Evolutionary conservation across 305 asterid genomes (phyloP), one percentile per base, ranked within the genome.

Genomic region (Salvia sclarea): DNA sequence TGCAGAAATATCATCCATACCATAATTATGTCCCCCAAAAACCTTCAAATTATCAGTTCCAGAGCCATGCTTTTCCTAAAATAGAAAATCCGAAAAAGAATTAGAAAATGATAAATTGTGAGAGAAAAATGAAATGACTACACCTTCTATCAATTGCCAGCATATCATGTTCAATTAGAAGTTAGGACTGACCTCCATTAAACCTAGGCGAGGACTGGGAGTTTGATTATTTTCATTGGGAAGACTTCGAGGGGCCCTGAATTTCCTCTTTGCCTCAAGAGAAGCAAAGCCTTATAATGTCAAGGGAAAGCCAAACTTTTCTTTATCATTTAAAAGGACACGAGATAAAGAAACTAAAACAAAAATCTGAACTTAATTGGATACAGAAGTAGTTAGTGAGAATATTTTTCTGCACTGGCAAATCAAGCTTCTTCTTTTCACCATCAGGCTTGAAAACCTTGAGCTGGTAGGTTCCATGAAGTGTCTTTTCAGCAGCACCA

Each of bases 301-400:
- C 81, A 86, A 92, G 90, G 85, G 24, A 50, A 79, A 68, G 64
- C 66, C 4, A 28, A 21, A 54, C 30, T 40, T 31, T 38, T 14
- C 14, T 40, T 31, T 28, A 50, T 24, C 24, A 60, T 75, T 37
- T 52, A 18, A 28, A 17, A n/a, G 58, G 37, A 14, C 21, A 63
- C 11, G 18, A 30, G 38, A 63, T 12, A 38, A 67, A 63, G 12
- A 54, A 70, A 64, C 66, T 38, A 38, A 38, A n/a, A 70, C 56
- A 9, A 70, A 66, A 66, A 38, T 48, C 21, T 44, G 21, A 25
- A 25, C 28, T 45, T 66, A 68, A 52, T 64, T 67, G 97, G 97
- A 93, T 90, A 93, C 97, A 90, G 80, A 89, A 93, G 74, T 93
- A 90, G 80, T 90, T 88, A 48, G 96, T 93, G 66, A 93, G 81